phyloP scores from a whole-genome alignment of 1,284 basidiomycete genomes.

The Microbotryum silenes-acaulis region DNA sequence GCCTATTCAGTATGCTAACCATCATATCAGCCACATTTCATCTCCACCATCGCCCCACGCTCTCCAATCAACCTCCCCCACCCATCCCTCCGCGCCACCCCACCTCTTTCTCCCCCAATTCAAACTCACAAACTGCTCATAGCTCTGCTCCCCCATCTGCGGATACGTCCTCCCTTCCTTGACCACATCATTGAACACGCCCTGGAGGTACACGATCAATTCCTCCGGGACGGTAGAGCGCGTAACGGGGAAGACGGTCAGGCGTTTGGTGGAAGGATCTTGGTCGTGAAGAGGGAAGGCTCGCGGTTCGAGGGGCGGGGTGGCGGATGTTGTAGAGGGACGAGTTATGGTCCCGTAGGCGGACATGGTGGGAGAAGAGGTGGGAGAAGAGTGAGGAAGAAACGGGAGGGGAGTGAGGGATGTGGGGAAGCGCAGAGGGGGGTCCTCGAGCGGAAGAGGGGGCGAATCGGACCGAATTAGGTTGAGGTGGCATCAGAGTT shows the following conservation, averaged over 20 bases:
- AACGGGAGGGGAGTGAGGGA: background rate
- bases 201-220: conserved; percentile 40
- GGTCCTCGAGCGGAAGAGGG: too few relatives aligned
- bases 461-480: too few relatives aligned
- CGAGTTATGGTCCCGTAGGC: conserved; percentile 30
- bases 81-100: too few relatives aligned
- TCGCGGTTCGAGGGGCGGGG: conserved; percentile 40
- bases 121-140: conserved; percentile 8
- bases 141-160: conserved; percentile 49
- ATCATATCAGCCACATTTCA: background rate
- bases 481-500: too few relatives aligned
- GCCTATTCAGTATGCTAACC: conserved; percentile 4
- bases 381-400: background rate
- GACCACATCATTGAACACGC: conserved; percentile 60
- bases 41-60: background rate
- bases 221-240: conserved; percentile 49
- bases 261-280: conserved; percentile 48
- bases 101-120: background rate
- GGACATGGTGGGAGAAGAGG: conserved; percentile 16
- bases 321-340: conserved; percentile 7
- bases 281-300: conserved; percentile 52
- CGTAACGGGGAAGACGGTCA: conserved; percentile 57
- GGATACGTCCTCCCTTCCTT: conserved; percentile 74
- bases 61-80: too few relatives aligned
- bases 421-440: background rate